A percentile compares a stretch with the other conserved stretches of the same genome.
phyloP scores from a whole-genome alignment of 768 basidiomycete species.

The Gyrodon lividus region DNA sequence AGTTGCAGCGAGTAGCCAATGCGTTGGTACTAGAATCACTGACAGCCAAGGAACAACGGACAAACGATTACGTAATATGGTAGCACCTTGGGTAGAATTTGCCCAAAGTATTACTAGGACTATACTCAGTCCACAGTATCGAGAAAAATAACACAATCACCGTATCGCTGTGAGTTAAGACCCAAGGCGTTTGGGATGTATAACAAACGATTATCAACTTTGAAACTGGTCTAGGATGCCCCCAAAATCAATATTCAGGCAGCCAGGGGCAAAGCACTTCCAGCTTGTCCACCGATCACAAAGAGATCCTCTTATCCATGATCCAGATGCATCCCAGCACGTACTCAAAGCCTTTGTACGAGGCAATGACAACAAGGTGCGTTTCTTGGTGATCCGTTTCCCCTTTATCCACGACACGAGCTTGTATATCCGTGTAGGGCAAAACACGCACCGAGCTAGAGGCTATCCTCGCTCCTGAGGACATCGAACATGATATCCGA shows the following conservation, averaged over 20 bases:
- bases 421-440: conserved; percentile 47
- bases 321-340: conserved; percentile 82
- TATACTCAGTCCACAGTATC: no score
- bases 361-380: conserved; percentile 68
- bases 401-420: conserved; percentile 15
- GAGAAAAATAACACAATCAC: background rate
- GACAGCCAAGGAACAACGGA: conserved; percentile 28
- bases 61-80: conserved; percentile 30
- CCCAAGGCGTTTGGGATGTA: background rate
- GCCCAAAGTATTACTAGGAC: no score
- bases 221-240: conserved; percentile 52
- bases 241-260: conserved; percentile 83
- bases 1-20: conserved; percentile 14
- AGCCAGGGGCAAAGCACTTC: conserved; percentile 88
- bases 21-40: conserved; percentile 21
- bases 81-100: conserved; percentile 4
- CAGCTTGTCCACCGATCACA: conserved; percentile 97
- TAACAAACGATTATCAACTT: background rate
- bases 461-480: conserved; percentile 45
- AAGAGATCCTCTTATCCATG: conserved; percentile 92
- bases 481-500: conserved; percentile 45
- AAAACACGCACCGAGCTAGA: conserved; percentile 85
- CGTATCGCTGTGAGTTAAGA: background rate
- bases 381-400: background rate
- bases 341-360: conserved; percentile 85